Percentiles rank a stretch among this genome's conserved stretches.
Conservation (phyloP, 108 stramenopile genomes). For the Skeletonema grethae region DNA sequence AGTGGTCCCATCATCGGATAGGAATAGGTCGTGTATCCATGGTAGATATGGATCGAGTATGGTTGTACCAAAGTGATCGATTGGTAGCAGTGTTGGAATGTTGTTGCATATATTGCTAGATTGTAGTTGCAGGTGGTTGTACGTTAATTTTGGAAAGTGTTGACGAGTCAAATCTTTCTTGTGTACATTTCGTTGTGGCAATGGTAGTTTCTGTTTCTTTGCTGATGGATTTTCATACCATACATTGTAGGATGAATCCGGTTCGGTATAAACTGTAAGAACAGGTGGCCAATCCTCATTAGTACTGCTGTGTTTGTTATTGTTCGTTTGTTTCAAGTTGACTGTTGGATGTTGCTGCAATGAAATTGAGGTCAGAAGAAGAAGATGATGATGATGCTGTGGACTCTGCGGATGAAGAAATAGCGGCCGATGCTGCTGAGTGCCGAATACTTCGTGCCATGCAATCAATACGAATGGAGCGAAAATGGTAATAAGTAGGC, state of each 20-base stretch:
- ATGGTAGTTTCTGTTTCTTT: conserved; percentile 24
- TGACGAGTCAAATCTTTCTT: conserved; percentile 26
- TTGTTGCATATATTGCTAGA: conserved; percentile 19
- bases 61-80: conserved; percentile 58
- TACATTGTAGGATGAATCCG: conserved; percentile 21
- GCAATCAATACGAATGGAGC: conserved; percentile 23
- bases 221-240: conserved; percentile 37
- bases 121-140: neutral
- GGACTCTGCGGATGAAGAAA: neutral
- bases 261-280: conserved; percentile 40
- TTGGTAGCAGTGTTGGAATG: conserved; percentile 51
- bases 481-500: conserved; percentile 16
- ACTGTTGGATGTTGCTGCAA: neutral
- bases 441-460: conserved; percentile 17
- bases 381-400: too few relatives aligned
- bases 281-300: conserved; percentile 37
- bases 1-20: conserved; percentile 28
- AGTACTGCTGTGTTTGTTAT: neutral
- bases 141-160: conserved; percentile 30
- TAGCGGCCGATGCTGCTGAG: neutral
- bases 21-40: conserved; percentile 74
- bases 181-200: conserved; percentile 20
- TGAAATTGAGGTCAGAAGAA: neutral
- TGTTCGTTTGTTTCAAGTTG: neutral
- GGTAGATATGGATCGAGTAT: conserved; percentile 65